Evolutionary conservation across 1,139 yeast genomes (phyloP), one percentile per base, ranked within the genome.

Genomic region (Chernovozyma aurita): DNA sequence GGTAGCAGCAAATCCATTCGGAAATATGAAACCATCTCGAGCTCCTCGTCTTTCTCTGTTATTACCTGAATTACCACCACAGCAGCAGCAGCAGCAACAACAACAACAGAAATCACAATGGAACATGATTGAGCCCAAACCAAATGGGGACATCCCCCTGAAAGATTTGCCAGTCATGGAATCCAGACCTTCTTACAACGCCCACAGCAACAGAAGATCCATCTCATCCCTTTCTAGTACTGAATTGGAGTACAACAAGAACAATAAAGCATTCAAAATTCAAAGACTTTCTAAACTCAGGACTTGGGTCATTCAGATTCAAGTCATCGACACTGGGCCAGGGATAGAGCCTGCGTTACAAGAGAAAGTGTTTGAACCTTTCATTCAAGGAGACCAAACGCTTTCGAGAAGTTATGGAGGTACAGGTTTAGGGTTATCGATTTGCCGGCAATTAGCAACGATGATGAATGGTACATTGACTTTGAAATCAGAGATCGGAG

Each of bases 341-440:
- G 98, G 97, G 42, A 87, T 92, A 36, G 88, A 84, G 32, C 80
- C 83, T 14, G 76, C 80, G 1, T 63, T 85, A 38, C 94, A 86
- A 50, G 83, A 82, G 33, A 81, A 83, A 45, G 92, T 92, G 1
- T 92, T 92, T 61, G 97, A 92, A 53, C 97, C 97, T 3, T 92
- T 92, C 63, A 87, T 87, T 24, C 98, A 90, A 61, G 97, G 97
- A 31, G 97, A 92, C 52, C 97, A 90, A 58, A 88, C 97, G 0
- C 70, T 90, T 27, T 84, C 95, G 3, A 71, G 96, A 55, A 85
- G 90, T 37, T 85, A 85, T 54, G 96, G 97, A 39, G 98, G 98
- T 47, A 88, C 97, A 0, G 98, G 98, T 7, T 68, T 92, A 37
- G 98, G 98, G 2, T 71, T 92, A 33, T 86, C 96, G 0, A 90